phyloP scores from a whole-genome alignment of 2,329 filamentous ascomycete species.

The Aquanectria penicillioides region DNA sequence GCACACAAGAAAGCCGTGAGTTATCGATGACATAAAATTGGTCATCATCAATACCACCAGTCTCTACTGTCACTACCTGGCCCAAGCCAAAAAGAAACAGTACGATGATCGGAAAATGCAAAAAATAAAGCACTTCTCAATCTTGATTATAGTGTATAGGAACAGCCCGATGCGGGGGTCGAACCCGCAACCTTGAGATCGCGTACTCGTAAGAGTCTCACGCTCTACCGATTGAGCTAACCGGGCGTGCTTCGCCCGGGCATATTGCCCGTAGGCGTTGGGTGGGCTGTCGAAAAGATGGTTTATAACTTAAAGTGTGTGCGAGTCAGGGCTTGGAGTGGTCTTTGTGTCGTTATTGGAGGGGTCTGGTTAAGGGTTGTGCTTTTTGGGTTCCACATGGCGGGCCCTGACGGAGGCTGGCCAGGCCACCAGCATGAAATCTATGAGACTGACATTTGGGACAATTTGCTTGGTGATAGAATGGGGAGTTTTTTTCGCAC shows the following conservation, averaged over 20 bases:
- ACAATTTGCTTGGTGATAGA: too few relatives aligned
- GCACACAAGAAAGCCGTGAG: too few relatives aligned
- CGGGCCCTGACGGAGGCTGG: too few relatives aligned
- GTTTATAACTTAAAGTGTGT: neutral
- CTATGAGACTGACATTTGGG: too few relatives aligned
- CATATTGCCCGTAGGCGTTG: slow-evolving; percentile 25
- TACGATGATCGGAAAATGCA: neutral
- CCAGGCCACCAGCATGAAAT: too few relatives aligned
- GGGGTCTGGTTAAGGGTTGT: slow-evolving; percentile 3
- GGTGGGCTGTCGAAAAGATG: neutral
- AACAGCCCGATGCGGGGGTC: slow-evolving; percentile 54
- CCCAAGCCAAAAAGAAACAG: neutral
- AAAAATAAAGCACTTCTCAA: slow-evolving; percentile 41
- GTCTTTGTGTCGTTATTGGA: slow-evolving; percentile 5
- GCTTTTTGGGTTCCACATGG: neutral
- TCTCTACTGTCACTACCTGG: too few relatives aligned
- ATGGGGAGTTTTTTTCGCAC: too few relatives aligned
- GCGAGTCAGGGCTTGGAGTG: slow-evolving; percentile 14
- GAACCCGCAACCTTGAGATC: slow-evolving; percentile 67
- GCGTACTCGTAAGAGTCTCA: slow-evolving; percentile 66
- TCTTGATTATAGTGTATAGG: slow-evolving; percentile 43
- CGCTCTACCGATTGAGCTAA: slow-evolving; percentile 63
- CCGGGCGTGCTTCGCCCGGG: slow-evolving; percentile 58
- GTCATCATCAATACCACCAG: too few relatives aligned
- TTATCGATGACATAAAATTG: too few relatives aligned